Conservation (phyloP, 1,139 yeast genomes). For the Candida tetrigidarum region DNA sequence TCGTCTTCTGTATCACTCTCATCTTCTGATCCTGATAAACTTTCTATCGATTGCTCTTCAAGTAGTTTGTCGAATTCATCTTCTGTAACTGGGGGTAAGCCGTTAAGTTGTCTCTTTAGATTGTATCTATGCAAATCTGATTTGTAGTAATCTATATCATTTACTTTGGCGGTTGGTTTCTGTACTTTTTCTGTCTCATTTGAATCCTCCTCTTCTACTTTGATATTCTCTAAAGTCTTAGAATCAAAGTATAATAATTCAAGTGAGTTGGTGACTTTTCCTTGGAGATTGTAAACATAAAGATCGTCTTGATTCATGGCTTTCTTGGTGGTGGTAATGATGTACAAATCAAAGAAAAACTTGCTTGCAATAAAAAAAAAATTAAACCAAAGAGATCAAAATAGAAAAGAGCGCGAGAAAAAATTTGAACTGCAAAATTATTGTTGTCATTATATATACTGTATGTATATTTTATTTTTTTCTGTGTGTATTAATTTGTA, state of each 20-base stretch:
- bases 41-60: conserved; percentile 55
- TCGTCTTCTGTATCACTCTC: conserved; percentile 28
- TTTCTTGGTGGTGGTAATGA: neutral
- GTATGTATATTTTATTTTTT: no score
- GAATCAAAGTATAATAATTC: conserved; percentile 62
- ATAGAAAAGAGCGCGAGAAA: conserved; percentile 10
- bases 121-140: conserved; percentile 67
- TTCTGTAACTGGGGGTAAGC: conserved; percentile 54
- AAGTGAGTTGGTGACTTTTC: conserved; percentile 48
- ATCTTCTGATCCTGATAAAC: conserved; percentile 60
- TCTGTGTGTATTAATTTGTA: neutral
- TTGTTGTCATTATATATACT: no score
- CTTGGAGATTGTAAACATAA: conserved; percentile 57
- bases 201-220: conserved; percentile 6
- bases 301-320: conserved; percentile 32
- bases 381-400: neutral
- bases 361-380: no score
- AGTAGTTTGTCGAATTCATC: conserved; percentile 61
- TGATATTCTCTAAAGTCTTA: conserved; percentile 29
- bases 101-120: conserved; percentile 53
- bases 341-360: no score
- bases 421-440: neutral
- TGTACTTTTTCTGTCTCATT: conserved; percentile 8
- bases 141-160: conserved; percentile 53
- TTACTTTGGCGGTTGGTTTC: conserved; percentile 13